These are phyloP conservation scores for Aspergillus sergii DNA, from an alignment of 2,329 filamentous ascomycete genomes.

Conservation along the genomic window DNA sequence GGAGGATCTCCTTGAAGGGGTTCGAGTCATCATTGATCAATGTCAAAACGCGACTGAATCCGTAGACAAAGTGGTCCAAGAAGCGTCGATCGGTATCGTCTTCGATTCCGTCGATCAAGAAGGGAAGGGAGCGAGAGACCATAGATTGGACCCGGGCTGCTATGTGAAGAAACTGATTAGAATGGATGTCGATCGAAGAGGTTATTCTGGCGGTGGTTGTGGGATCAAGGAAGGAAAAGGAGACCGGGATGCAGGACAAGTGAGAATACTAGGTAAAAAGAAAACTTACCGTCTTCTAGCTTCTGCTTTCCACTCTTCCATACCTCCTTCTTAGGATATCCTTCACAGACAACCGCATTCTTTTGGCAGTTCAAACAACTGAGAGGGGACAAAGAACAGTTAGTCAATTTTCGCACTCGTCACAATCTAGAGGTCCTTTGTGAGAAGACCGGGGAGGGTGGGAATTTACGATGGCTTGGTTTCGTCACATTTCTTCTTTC, in stretches of 20 bases:
- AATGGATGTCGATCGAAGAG: not conserved
- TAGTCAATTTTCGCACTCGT: constrained; percentile 1
- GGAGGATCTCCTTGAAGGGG: constrained; percentile 80
- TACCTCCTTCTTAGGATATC: constrained; percentile 81
- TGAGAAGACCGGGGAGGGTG: not conserved
- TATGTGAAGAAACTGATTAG: constrained; percentile 18
- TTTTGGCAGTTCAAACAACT: constrained; percentile 78
- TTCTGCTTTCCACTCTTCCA: constrained; percentile 86
- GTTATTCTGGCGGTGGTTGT: not conserved
- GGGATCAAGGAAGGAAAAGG: not conserved
- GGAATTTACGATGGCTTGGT: constrained; percentile 44
- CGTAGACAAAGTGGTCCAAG: constrained; percentile 78
- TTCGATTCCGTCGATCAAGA: constrained; percentile 78
- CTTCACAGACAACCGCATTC: constrained; percentile 88
- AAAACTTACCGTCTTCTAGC: constrained; percentile 61
- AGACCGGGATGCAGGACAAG: not conserved
- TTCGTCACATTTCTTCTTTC: constrained; percentile 63
- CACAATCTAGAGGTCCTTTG: not conserved
- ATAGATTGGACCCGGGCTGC: constrained; percentile 36
- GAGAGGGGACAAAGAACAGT: not conserved
- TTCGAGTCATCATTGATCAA: constrained; percentile 80
- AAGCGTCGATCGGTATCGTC: constrained; percentile 77
- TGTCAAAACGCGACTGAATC: constrained; percentile 78
- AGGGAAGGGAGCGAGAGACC: constrained; percentile 50
- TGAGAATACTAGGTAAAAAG: not conserved